These are phyloP conservation scores for Saccharata proteae DNA, from an alignment of 2,329 filamentous ascomycete species.

Conservation along the genomic window DNA sequence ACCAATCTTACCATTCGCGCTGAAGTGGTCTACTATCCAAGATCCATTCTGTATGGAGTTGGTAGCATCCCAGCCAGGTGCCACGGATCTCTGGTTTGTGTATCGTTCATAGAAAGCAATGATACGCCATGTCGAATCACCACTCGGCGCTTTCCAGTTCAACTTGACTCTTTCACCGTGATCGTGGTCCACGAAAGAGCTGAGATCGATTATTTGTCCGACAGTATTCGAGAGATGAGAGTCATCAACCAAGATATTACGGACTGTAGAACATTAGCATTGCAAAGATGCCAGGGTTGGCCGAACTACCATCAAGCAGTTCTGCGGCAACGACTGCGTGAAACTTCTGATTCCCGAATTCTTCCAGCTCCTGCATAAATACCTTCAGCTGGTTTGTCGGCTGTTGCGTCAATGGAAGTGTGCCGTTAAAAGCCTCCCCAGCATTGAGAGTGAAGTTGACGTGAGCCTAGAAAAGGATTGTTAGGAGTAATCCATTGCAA, in stretches of 20 bases:
- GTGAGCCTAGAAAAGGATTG: slow-evolving; percentile 5
- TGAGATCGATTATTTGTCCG: slow-evolving; percentile 11
- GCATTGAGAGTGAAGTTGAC: slow-evolving; percentile 10
- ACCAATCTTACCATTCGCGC: slow-evolving; percentile 14
- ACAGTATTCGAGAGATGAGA: not conserved
- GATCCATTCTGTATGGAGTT: slow-evolving; percentile 20
- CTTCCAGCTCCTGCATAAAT: slow-evolving; percentile 13
- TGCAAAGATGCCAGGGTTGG: not conserved
- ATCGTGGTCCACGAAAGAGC: slow-evolving; percentile 7
- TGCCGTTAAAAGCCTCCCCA: slow-evolving; percentile 7
- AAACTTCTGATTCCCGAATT: slow-evolving; percentile 12
- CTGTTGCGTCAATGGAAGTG: slow-evolving; percentile 9
- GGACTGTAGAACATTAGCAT: not conserved
- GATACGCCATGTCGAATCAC: slow-evolving; percentile 11
- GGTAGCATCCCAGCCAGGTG: slow-evolving; percentile 13
- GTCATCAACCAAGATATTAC: not conserved
- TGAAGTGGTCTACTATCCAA: slow-evolving; percentile 23
- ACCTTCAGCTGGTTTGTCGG: slow-evolving; percentile 4
- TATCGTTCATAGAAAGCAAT: slow-evolving; percentile 13
- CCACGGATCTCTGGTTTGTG: slow-evolving; percentile 12
- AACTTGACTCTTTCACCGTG: too few relatives aligned
- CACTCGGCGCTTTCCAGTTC: slow-evolving; percentile 11
- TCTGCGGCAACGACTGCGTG: slow-evolving; percentile 11
- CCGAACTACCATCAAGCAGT: slow-evolving; percentile 6
- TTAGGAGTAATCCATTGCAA: too few relatives aligned